A percentile compares a stretch with the other conserved stretches of the same genome.
Conservation (phyloP, 2,329 filamentous ascomycete genomes). For the Paradendryphiella salina region DNA sequence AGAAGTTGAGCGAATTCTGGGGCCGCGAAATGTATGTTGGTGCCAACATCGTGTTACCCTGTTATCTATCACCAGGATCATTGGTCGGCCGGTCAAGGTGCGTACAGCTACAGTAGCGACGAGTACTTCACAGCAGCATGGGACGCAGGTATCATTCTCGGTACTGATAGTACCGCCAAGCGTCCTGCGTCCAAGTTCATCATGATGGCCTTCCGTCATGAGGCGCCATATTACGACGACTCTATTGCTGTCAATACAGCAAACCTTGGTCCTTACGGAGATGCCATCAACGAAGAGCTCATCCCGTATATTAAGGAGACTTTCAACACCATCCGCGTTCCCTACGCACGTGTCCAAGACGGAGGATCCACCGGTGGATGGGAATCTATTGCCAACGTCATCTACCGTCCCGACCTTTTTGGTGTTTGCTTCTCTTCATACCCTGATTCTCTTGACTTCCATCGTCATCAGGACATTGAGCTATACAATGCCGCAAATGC, state of each 20-base stretch:
- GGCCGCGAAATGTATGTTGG: constrained; percentile 45
- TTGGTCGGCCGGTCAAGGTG: constrained; percentile 33
- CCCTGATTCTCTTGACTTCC: constrained; percentile 46
- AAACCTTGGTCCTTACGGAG: constrained; percentile 47
- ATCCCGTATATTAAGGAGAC: constrained; percentile 41
- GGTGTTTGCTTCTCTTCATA: constrained; percentile 46
- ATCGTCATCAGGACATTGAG: constrained; percentile 45
- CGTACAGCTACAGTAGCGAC: constrained; percentile 26
- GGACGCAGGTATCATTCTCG: constrained; percentile 40
- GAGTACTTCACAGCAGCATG: constrained; percentile 31
- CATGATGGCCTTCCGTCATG: constrained; percentile 46
- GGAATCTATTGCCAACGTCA: constrained; percentile 43
- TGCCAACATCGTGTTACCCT: constrained; percentile 45
- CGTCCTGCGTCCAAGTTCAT: constrained; percentile 45
- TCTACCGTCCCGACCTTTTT: constrained; percentile 47
- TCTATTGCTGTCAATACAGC: constrained; percentile 48
- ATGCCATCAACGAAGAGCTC: constrained; percentile 49
- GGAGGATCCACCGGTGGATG: constrained; percentile 48
- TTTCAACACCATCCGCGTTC: constrained; percentile 44
- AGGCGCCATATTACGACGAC: constrained; percentile 47
- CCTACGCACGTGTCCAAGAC: constrained; percentile 46
- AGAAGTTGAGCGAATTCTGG: constrained; percentile 45
- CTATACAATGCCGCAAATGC: constrained; percentile 42
- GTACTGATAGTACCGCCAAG: constrained; percentile 25
- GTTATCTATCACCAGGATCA: constrained; percentile 46